Evolutionary conservation across 306 rosid species (phyloP).

Genomic region (Acmispon strigosus): DNA sequence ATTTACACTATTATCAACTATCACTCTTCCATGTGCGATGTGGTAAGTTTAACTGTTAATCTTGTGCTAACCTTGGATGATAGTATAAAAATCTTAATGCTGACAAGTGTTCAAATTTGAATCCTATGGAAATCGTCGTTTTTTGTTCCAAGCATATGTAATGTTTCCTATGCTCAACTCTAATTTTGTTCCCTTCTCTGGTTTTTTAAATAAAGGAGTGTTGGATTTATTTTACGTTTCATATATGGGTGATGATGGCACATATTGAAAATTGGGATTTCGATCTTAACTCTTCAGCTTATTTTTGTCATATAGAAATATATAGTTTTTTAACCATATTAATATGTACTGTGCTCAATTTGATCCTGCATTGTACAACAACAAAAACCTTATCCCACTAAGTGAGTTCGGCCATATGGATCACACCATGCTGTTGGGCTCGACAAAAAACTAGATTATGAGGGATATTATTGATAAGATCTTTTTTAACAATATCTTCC

Average conservation of each 20-base stretch:
- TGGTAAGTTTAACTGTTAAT: background rate
- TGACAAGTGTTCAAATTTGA: background rate
- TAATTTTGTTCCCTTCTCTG: background rate
- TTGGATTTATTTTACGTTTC: background rate
- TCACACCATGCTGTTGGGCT: too few relatives aligned
- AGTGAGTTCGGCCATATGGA: too few relatives aligned
- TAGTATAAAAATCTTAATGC: background rate
- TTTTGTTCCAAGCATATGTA: background rate
- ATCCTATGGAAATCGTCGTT: background rate
- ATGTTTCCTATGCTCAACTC: background rate
- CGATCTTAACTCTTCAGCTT: background rate
- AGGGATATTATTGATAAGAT: too few relatives aligned
- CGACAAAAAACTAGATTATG: too few relatives aligned
- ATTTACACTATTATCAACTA: background rate
- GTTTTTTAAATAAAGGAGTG: background rate
- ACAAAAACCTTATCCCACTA: too few relatives aligned
- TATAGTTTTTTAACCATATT: background rate
- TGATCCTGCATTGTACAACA: too few relatives aligned
- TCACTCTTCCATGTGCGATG: background rate
- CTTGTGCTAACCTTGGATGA: background rate
- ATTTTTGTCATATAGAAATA: background rate
- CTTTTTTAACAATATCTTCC: too few relatives aligned
- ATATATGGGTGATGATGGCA: background rate
- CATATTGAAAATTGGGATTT: background rate
- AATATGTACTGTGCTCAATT: background rate